Conservation (phyloP, 176 grass and related monocot species). For the Rhynchospora pubera region DNA sequence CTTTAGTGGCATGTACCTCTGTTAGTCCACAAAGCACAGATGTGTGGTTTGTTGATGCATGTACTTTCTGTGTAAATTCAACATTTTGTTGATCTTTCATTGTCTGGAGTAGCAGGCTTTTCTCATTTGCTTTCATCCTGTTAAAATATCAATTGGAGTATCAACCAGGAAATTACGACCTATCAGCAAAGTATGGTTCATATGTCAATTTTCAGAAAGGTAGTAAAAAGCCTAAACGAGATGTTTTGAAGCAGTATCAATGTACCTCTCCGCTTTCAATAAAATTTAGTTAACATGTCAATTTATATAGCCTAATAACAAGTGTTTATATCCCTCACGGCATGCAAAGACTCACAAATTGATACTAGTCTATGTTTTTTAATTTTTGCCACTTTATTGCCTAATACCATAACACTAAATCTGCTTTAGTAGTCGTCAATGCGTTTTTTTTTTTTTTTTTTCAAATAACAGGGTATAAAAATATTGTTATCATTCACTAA, state of each 20-base stretch:
- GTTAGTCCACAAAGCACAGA: slow-evolving; percentile 13
- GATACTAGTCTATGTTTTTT: too few species aligned
- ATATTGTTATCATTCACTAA: too few species aligned
- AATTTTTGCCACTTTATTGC: too few species aligned
- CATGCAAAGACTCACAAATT: too few species aligned
- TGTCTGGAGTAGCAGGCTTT: neutral
- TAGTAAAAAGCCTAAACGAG: neutral
- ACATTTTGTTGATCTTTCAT: slow-evolving; percentile 24
- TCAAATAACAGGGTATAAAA: too few species aligned
- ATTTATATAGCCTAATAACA: too few species aligned
- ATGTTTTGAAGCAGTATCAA: neutral
- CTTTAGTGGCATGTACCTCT: neutral
- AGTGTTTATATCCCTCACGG: too few species aligned
- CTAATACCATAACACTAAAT: too few species aligned
- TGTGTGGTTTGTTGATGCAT: neutral
- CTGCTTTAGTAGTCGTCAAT: too few species aligned
- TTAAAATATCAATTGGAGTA: neutral
- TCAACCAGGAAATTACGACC: neutral
- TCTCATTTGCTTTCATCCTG: neutral
- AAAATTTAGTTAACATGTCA: too few species aligned
- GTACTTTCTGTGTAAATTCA: neutral
- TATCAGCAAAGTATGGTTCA: neutral
- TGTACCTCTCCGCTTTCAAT: neutral
- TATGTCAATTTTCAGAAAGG: neutral
- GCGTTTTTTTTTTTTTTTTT: too few species aligned